phyloP scores from a whole-genome alignment of 2,329 filamentous ascomycete genomes.

The Beauveria rudraprayagi region DNA sequence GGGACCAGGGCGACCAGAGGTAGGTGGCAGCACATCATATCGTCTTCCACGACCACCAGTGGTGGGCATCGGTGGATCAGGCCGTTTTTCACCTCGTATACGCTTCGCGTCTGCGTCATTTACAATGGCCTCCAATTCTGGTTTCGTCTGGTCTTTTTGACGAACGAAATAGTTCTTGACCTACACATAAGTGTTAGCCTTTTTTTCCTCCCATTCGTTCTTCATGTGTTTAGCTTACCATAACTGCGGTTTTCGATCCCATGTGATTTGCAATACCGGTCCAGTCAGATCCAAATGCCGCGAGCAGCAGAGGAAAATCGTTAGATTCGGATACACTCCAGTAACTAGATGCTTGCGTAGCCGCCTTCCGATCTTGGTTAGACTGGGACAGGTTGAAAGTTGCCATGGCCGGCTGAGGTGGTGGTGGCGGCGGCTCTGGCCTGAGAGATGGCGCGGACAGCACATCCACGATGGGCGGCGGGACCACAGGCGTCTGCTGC shows the following conservation, averaged over 20 bases:
- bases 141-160: conserved; percentile 50
- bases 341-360: conserved; percentile 65
- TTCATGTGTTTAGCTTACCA: conserved; percentile 42
- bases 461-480: conserved; percentile 40
- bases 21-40: conserved; percentile 33
- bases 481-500: conserved; percentile 2
- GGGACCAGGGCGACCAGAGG: conserved; percentile 27
- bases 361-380: conserved; percentile 42
- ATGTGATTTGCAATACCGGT: conserved; percentile 66
- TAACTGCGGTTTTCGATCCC: conserved; percentile 78
- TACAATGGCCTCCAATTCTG: conserved; percentile 53
- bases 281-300: conserved; percentile 74
- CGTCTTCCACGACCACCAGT: conserved; percentile 42
- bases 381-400: conserved; percentile 43
- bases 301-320: conserved; percentile 66
- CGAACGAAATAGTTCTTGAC: conserved; percentile 58
- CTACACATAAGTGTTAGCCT: neutral
- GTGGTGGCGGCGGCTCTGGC: conserved; percentile 41
- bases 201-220: neutral
- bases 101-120: conserved; percentile 52
- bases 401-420: conserved; percentile 37
- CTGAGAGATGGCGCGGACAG: conserved; percentile 50
- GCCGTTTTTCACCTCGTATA: conserved; percentile 48
- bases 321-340: conserved; percentile 78
- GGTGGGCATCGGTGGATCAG: conserved; percentile 50